Conservation (phyloP, 495 filamentous ascomycete genomes). For the Xylaria curta region DNA sequence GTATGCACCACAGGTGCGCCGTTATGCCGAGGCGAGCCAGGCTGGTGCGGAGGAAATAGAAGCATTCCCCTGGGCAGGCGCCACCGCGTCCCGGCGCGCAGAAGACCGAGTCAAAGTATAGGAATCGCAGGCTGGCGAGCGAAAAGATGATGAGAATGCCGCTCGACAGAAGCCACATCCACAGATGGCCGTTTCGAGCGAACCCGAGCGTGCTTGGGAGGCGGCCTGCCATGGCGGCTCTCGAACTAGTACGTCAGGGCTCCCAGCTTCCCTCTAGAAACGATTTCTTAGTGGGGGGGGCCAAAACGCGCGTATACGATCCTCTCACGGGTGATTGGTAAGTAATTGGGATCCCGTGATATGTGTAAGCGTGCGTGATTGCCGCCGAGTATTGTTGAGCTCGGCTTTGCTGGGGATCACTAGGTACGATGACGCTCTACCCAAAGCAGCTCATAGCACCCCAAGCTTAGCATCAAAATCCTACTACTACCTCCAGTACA, state of each 20-base stretch:
- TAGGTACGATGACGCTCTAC: too few species aligned
- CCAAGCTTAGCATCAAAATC: too few species aligned
- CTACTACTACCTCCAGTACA: background rate
- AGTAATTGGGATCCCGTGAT: background rate
- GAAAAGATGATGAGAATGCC: slow-evolving; percentile 6
- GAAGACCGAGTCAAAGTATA: background rate
- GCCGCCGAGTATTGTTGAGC: background rate
- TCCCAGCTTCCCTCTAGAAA: background rate
- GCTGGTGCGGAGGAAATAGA: slow-evolving; percentile 10
- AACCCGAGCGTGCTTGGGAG: slow-evolving; percentile 6
- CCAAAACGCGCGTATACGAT: background rate
- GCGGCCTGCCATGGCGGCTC: background rate
- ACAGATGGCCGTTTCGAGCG: background rate
- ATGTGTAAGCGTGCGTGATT: background rate
- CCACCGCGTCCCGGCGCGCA: background rate
- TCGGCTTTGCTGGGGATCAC: background rate
- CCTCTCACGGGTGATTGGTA: background rate
- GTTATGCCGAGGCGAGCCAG: slow-evolving; percentile 11
- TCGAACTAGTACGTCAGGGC: background rate
- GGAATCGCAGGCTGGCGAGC: background rate
- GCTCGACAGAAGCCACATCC: background rate
- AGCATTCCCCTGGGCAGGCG: slow-evolving; percentile 16
- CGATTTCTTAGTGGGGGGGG: background rate
- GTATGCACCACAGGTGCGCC: slow-evolving; percentile 12
- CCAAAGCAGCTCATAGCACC: too few species aligned